Evolutionary conservation across 495 filamentous ascomycete species (phyloP), one percentile per base, ranked within the genome.

Genomic region (Collariella sp.): DNA sequence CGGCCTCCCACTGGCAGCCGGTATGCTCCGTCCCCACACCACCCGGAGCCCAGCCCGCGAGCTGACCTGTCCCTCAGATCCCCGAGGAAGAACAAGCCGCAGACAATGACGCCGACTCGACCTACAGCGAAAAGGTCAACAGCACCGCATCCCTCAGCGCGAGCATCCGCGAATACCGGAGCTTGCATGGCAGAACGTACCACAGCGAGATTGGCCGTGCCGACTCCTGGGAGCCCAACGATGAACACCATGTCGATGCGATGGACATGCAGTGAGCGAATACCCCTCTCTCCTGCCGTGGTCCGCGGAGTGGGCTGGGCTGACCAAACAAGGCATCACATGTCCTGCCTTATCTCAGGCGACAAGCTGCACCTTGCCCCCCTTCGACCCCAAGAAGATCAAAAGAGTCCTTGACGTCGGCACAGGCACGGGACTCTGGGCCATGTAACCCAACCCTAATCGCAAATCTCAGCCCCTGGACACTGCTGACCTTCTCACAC

Each of bases 361-460:
- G 16, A 20, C 13, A 41, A 46, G 40, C 47, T 52, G 5, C 52
- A 46, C 18, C 48, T 55, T 12, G 50, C 57, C 0, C 57, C 45
- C 57, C 15, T 35, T 59, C 10, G 38, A 59, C 4, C 9, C 9
- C 26, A 36, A 49, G 16, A 38, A 31, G 26, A 9, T 26, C 9
- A 36, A 55, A 22, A 18, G 52, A 7, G 35, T 83, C 13, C 48
- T 84, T 24, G 83, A 86, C 60, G 63, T 86, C 15, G 82, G 83
- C 18, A 83, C 76, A 5, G 82, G 82, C 0, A 84, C 83, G 4
- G 83, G 84, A 1, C 73, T 80, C 24, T 50, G 57, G 81, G 76
- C 81, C 16, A 80, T 84, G 35, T 38, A 38, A 9, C n/a, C n/a
- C n/a, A n/a, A n/a, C n/a, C n/a, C n/a, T n/a, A n/a, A n/a, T n/a